Evolutionary conservation across 345 rosid species (phyloP), one percentile per base, ranked within the genome.

Genomic region (Euphorbia pulcherrima): DNA sequence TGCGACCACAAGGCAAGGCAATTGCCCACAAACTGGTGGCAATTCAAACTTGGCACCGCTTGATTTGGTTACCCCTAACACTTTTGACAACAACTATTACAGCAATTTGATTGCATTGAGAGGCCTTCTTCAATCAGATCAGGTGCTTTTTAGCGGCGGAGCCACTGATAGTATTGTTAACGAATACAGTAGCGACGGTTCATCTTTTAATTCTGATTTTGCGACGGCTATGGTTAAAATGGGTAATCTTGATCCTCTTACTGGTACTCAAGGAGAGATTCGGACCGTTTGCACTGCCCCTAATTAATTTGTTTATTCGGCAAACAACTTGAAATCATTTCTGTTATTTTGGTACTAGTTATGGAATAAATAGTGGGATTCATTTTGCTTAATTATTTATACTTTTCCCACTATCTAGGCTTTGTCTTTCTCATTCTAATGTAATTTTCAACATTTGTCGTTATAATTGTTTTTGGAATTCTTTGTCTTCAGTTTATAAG

Each of bases 261-360:
- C 67, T 0, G 67, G 67, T 47, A 26, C 67, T 18, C 67, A 64
- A 47, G 67, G 67, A 47, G 55, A 64, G n/a, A 64, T 64, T 27
- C 35, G 67, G 28, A 46, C 26, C 35, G 1, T 46, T 47, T 64
- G 67, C 55, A 64, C 53, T 64, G 55, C 40, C 7, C 16, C 50
- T 18, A 64, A 64, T n/a, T 64, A 47, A 64, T 2, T 62, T 21
- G 8, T 8, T 60, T 41, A 41, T 12, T 44, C 16, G 13, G 16
- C 50, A 44, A 44, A 44, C 16, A 11, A 44, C 1, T 7, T 11
- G n/a, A n/a, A 41, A 41, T 41, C 13, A 39, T 39, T 39, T 39
- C 5, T 39, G 5, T 41, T 7, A 12, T 3, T 44, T 44, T 44
- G 11, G 16, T 12, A n/a, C n/a, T n/a, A n/a, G n/a, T 24, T 6